Percentiles rank a stretch among this genome's conserved stretches.
Evolutionary conservation across 805 yeast species (phyloP).

Genomic region (Sugiyamaella marilandica): DNA sequence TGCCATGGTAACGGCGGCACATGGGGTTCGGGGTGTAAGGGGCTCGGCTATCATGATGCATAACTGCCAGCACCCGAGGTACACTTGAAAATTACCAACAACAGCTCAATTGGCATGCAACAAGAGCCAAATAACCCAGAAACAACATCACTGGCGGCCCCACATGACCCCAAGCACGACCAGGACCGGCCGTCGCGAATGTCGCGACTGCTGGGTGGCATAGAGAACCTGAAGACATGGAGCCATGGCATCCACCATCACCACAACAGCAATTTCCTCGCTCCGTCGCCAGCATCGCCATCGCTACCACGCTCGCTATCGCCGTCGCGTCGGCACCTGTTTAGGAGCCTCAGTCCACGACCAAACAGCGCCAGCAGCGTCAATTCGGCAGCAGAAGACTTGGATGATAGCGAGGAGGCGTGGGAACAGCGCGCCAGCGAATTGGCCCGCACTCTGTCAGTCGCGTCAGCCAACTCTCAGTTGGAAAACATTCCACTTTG

Average conservation of each 20-base stretch:
- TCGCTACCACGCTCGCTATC: neutral
- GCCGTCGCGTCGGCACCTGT: neutral
- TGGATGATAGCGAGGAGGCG: slow-evolving; percentile 3
- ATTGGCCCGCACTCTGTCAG: neutral
- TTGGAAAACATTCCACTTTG: neutral
- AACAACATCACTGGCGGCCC: no score
- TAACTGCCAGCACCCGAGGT: no score
- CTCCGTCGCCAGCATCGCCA: neutral
- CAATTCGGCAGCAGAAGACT: neutral
- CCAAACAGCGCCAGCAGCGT: neutral
- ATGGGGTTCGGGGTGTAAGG: no score
- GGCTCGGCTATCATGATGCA: no score
- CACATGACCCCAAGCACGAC: no score
- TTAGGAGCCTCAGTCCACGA: neutral
- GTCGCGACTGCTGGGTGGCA: neutral
- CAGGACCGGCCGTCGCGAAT: neutral
- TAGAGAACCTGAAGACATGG: neutral
- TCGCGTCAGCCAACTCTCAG: neutral
- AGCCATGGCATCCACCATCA: neutral
- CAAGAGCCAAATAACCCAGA: no score
- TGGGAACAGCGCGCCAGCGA: slow-evolving; percentile 3
- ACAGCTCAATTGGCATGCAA: no score
- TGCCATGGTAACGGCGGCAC: no score
- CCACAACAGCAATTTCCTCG: neutral
- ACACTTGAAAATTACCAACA: no score